phyloP scores from a whole-genome alignment of 164 flowering plant genomes.

The Magnolia officinalis region DNA sequence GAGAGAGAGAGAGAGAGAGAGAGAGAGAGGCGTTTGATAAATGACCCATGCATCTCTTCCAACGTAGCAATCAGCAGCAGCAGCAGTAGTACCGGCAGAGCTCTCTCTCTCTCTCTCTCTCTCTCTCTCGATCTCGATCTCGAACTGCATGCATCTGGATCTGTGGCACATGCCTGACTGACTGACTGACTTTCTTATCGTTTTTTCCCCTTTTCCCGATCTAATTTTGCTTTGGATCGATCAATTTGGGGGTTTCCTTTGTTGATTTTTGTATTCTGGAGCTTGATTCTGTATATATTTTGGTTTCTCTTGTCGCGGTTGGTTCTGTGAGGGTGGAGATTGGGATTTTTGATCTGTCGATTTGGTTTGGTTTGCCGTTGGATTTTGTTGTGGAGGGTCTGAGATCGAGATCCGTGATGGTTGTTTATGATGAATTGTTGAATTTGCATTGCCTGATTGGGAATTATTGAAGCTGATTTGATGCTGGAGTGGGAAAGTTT shows the following conservation, averaged over 20 bases:
- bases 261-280: background rate
- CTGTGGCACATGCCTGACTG: background rate
- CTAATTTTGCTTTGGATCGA: background rate
- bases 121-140: background rate
- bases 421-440: background rate
- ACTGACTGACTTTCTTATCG: background rate
- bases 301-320: background rate
- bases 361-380: too few relatives aligned
- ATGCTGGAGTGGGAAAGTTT: background rate
- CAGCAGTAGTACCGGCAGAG: background rate
- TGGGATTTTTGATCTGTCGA: background rate
- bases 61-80: background rate
- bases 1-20: background rate
- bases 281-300: background rate
- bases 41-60: background rate
- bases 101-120: background rate
- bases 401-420: background rate
- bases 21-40: background rate
- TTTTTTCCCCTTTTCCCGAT: background rate
- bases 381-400: background rate
- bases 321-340: background rate
- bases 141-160: background rate
- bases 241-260: background rate
- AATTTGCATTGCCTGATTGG: background rate
- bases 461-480: background rate